Evolutionary conservation across 106 monocot species (phyloP).

Genomic region (Narthecium ossifragum): DNA sequence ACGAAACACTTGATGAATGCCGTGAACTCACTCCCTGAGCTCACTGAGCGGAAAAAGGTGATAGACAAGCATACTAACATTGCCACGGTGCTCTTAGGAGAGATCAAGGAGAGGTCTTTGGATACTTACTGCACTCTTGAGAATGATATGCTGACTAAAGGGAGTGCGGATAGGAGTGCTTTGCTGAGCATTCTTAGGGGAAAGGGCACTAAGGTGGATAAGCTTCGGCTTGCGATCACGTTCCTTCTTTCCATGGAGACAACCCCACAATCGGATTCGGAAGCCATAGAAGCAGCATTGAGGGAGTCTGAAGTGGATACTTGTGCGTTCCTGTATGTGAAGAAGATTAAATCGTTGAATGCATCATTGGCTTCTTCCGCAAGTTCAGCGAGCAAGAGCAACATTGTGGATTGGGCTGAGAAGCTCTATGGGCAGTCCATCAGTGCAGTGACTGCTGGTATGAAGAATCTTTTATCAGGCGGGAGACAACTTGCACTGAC

Average conservation of each 20-base stretch:
- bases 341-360: conserved; percentile 87
- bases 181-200: conserved; percentile 64
- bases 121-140: conserved; percentile 82
- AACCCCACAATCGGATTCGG: conserved; percentile 69
- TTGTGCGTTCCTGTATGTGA: conserved; percentile 84
- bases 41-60: conserved; percentile 89
- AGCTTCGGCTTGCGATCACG: conserved; percentile 74
- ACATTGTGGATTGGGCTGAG: conserved; percentile 98
- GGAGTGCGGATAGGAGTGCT: conserved; percentile 45
- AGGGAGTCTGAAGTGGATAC: conserved; percentile 75
- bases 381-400: conserved; percentile 62
- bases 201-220: conserved; percentile 78
- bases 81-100: conserved; percentile 71
- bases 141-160: conserved; percentile 76
- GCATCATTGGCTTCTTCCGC: conserved; percentile 54
- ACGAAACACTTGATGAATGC: conserved; percentile 89
- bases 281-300: conserved; percentile 65
- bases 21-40: conserved; percentile 89
- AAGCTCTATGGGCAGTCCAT: conserved; percentile 93
- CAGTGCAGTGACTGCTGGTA: conserved; percentile 87
- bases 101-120: conserved; percentile 82
- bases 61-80: conserved; percentile 93
- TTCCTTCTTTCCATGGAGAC: conserved; percentile 85
- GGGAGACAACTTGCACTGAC: conserved; percentile 78
- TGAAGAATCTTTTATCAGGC: conserved; percentile 88